A percentile compares a stretch with the other conserved stretches of the same genome.
phyloP scores from a whole-genome alignment of 2,329 filamentous ascomycete species.

The Elsinoe fawcettii region DNA sequence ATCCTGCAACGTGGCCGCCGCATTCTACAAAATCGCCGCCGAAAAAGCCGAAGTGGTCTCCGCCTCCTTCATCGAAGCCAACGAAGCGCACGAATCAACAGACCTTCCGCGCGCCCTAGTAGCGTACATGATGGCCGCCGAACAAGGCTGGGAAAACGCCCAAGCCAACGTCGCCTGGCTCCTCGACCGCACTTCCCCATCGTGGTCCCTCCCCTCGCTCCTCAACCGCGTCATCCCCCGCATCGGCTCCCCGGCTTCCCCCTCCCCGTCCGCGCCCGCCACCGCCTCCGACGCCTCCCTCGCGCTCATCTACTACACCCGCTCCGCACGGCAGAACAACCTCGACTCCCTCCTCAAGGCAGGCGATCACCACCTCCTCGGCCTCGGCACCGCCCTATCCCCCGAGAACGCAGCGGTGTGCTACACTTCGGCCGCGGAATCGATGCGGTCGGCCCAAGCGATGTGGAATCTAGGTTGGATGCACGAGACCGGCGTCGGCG shows the following conservation, averaged over 20 bases:
- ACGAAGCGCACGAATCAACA: slow-evolving; percentile 69
- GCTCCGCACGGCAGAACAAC: slow-evolving; percentile 86
- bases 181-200: slow-evolving; percentile 56
- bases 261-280: slow-evolving; percentile 41
- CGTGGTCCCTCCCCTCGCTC: slow-evolving; percentile 20
- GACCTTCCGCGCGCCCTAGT: slow-evolving; percentile 74
- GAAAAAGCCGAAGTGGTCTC: slow-evolving; percentile 83
- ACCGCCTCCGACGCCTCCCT: slow-evolving; percentile 52
- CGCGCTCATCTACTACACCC: slow-evolving; percentile 88
- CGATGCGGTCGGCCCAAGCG: slow-evolving; percentile 85
- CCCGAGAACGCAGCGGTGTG: slow-evolving; percentile 84
- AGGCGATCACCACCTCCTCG: slow-evolving; percentile 91
- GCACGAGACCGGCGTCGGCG: slow-evolving; percentile 92
- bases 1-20: slow-evolving; percentile 66
- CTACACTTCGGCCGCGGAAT: slow-evolving; percentile 87
- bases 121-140: slow-evolving; percentile 76
- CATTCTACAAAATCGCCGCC: slow-evolving; percentile 81
- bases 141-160: slow-evolving; percentile 82
- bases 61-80: slow-evolving; percentile 75
- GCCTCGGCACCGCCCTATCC: slow-evolving; percentile 62
- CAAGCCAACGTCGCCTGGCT: slow-evolving; percentile 87
- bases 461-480: slow-evolving; percentile 98
- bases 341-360: slow-evolving; percentile 94
- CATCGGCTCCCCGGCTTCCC: slow-evolving; percentile 30
- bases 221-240: slow-evolving; percentile 19